Evolutionary conservation across 768 basidiomycete genomes (phyloP).

Genomic region (Leccinellum albellum): DNA sequence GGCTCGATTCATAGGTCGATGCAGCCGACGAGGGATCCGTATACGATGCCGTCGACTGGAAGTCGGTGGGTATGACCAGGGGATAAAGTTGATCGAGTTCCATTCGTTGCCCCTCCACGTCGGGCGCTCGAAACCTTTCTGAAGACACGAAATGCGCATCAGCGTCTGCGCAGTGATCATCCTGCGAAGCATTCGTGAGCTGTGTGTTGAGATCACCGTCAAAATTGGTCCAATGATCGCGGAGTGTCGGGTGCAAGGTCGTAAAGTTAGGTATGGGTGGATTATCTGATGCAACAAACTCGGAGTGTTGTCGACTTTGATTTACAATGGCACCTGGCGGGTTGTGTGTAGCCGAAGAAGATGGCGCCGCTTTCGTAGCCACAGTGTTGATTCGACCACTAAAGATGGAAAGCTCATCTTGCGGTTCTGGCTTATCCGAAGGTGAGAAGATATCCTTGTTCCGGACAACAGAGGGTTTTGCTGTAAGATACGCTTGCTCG

Average conservation of each 20-base stretch:
- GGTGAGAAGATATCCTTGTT: conserved; percentile 57
- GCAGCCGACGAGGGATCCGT: not conserved
- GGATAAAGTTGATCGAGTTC: conserved; percentile 24
- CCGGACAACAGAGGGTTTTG: conserved; percentile 41
- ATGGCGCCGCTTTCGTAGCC: conserved; percentile 40
- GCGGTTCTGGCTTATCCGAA: conserved; percentile 41
- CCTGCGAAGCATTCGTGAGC: conserved; percentile 36
- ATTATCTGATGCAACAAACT: conserved; percentile 28
- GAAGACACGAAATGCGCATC: conserved; percentile 14
- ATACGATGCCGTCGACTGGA: conserved; percentile 6
- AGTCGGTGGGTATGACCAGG: conserved; percentile 19
- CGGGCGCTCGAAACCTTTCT: conserved; percentile 3
- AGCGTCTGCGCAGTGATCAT: conserved; percentile 22
- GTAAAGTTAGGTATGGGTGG: conserved; percentile 32
- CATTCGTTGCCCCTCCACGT: conserved; percentile 10
- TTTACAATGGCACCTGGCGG: conserved; percentile 15
- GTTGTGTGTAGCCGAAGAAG: conserved; percentile 9
- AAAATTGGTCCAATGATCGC: conserved; percentile 53
- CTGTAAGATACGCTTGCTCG: conserved; percentile 46
- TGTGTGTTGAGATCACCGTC: conserved; percentile 52
- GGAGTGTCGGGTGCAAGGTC: conserved; percentile 52
- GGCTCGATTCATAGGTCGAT: conserved; percentile 5
- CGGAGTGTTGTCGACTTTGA: conserved; percentile 29
- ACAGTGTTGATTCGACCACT: conserved; percentile 71
- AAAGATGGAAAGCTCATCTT: conserved; percentile 73